These are phyloP conservation scores for Raffaelea arxii DNA, from an alignment of 2,329 filamentous ascomycete genomes.

Conservation along the genomic window DNA sequence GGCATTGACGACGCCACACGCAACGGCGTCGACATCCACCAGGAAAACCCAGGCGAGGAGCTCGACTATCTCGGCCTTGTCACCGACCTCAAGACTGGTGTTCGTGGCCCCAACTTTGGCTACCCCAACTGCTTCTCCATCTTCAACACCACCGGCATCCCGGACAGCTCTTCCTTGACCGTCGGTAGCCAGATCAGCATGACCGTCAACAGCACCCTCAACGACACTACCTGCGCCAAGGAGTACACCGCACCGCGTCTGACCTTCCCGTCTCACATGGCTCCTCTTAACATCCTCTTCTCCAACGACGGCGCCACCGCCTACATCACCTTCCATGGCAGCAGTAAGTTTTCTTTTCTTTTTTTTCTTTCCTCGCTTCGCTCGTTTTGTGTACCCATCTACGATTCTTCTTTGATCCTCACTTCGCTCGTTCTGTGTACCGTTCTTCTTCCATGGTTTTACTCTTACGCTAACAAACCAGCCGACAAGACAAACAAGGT, in stretches of 20 bases:
- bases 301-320: conserved; percentile 44
- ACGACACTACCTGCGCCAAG: conserved; percentile 33
- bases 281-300: conserved; percentile 65
- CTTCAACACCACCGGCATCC: conserved; percentile 24
- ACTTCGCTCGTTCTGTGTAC: not conserved
- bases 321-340: conserved; percentile 63
- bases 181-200: conserved; percentile 42
- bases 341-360: conserved; percentile 36
- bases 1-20: conserved; percentile 36
- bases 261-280: conserved; percentile 54
- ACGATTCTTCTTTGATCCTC: not conserved
- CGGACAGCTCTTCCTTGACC: conserved; percentile 28
- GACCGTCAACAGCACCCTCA: conserved; percentile 21
- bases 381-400: conserved; percentile 22
- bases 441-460: not conserved
- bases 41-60: conserved; percentile 62
- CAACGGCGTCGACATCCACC: conserved; percentile 45
- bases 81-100: conserved; percentile 16
- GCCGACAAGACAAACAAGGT: conserved; percentile 31
- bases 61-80: conserved; percentile 62
- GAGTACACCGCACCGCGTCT: conserved; percentile 48
- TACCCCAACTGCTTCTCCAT: conserved; percentile 55
- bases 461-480: conserved; percentile 11
- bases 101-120: conserved; percentile 48
- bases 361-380: conserved; percentile 25